A percentile compares a stretch with the other conserved stretches of the same genome.
These are phyloP conservation scores for Schizophyllum amplum DNA, from an alignment of 1,284 basidiomycete genomes.

Conservation along the genomic window DNA sequence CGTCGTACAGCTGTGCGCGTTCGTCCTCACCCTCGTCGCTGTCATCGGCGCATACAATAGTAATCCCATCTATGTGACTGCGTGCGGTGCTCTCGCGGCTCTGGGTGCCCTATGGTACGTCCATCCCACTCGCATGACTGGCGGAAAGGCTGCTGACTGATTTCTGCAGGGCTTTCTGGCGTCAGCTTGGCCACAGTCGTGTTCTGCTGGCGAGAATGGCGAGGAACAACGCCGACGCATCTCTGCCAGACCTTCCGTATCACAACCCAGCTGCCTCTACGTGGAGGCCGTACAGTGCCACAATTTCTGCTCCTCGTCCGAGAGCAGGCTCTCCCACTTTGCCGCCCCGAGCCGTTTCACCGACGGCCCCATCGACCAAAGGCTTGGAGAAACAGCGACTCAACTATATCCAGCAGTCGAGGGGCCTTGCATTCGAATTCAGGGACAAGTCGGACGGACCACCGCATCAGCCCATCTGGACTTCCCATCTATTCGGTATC, in stretches of 20 bases:
- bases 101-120: neutral
- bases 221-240: neutral
- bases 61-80: neutral
- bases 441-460: neutral
- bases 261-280: neutral
- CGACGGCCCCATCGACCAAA: neutral
- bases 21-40: neutral
- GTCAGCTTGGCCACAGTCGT: neutral
- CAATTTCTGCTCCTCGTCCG: neutral
- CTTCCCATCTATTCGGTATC: neutral
- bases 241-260: neutral
- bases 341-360: no score
- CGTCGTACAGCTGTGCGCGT: neutral
- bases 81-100: neutral
- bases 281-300: neutral
- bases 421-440: neutral
- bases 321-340: neutral
- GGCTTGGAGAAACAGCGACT: neutral
- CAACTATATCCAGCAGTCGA: neutral
- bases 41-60: neutral
- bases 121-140: neutral
- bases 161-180: neutral
- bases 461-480: neutral
- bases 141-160: neutral
- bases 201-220: neutral